Evolutionary conservation across 768 basidiomycete genomes (phyloP).

Genomic region (Suillus brevipes): DNA sequence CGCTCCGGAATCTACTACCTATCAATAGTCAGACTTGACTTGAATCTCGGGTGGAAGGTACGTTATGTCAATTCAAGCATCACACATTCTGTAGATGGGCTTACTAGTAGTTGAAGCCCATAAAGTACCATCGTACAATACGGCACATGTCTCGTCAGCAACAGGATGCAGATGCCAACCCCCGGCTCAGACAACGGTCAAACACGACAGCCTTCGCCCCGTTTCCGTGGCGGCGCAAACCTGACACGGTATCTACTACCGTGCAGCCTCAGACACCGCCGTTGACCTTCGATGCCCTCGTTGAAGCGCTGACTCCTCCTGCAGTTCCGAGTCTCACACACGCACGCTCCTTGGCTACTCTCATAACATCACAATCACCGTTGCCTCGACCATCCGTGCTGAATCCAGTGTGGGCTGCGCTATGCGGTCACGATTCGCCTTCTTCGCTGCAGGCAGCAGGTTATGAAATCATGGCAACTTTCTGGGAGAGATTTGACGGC

Average conservation of each 20-base stretch:
- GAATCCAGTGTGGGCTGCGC: slow-evolving; percentile 57
- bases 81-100: background rate
- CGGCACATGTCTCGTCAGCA: slow-evolving; percentile 32
- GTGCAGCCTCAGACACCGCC: slow-evolving; percentile 28
- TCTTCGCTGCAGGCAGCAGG: slow-evolving; percentile 63
- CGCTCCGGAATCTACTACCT: background rate
- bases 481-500: slow-evolving; percentile 59
- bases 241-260: slow-evolving; percentile 30
- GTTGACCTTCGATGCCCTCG: slow-evolving; percentile 44
- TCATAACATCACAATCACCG: slow-evolving; percentile 53
- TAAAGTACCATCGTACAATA: background rate
- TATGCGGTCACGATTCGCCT: slow-evolving; percentile 59
- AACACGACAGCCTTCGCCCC: slow-evolving; percentile 44
- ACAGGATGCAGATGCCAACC: slow-evolving; percentile 31
- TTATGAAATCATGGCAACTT: slow-evolving; percentile 70
- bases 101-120: background rate
- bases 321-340: slow-evolving; percentile 66
- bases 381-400: slow-evolving; percentile 54
- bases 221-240: slow-evolving; percentile 41
- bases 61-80: background rate
- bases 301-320: slow-evolving; percentile 48
- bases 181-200: slow-evolving; percentile 39
- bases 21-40: background rate
- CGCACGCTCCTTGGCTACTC: slow-evolving; percentile 58
- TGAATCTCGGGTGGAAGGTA: slow-evolving; percentile 2